These are phyloP conservation scores for Zea luxurians DNA, from an alignment of 176 grass and related monocot genomes.

Conservation along the genomic window DNA sequence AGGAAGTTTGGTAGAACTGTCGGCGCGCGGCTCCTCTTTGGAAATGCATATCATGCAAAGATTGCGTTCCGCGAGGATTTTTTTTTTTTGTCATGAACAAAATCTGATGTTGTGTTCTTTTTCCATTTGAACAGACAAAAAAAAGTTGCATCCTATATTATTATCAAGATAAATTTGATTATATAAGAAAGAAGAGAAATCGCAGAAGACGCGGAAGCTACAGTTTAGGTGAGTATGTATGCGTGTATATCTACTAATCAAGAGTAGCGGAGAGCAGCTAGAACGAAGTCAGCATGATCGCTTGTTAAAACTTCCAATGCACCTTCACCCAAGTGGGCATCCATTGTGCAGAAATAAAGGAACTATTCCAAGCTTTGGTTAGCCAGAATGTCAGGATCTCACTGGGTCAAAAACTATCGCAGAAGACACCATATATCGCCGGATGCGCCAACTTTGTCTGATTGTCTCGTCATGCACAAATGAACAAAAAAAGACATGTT, in stretches of 20 bases:
- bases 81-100: neutral
- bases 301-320: neutral
- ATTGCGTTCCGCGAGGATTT: neutral
- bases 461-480: neutral
- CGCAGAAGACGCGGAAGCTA: neutral
- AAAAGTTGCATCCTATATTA: neutral
- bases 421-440: neutral
- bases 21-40: neutral
- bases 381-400: neutral
- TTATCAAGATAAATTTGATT: neutral
- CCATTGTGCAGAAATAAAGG: neutral
- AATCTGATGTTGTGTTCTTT: neutral
- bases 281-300: too few species aligned
- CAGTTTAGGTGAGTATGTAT: neutral
- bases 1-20: neutral
- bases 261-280: neutral
- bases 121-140: neutral
- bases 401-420: conserved; percentile 3
- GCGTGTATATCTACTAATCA: neutral
- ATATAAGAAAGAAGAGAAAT: neutral
- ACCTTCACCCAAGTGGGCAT: neutral
- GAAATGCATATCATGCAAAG: neutral
- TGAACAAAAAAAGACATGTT: neutral
- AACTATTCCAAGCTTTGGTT: neutral
- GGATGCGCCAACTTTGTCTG: neutral